These are phyloP conservation scores for Rubus idaeus DNA, from an alignment of 306 rosid species.

Conservation along the genomic window DNA sequence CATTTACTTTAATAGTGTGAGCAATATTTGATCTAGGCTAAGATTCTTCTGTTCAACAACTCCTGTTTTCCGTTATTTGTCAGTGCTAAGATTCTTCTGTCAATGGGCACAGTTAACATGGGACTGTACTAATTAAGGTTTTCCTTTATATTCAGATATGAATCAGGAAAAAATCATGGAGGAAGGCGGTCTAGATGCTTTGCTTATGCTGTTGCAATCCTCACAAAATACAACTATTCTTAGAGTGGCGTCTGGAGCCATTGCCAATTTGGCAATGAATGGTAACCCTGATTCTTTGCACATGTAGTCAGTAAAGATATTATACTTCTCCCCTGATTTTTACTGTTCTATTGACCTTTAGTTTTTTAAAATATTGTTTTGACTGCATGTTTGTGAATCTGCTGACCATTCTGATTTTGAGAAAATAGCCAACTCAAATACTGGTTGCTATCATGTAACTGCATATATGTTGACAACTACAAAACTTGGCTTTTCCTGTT, in stretches of 20 bases:
- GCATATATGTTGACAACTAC: background rate
- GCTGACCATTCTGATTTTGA: background rate
- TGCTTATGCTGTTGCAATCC: conserved; percentile 54
- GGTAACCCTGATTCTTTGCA: conserved; percentile 40
- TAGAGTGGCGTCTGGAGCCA: conserved; percentile 71
- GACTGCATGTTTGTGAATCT: background rate
- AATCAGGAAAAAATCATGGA: conserved; percentile 68
- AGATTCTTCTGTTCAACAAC: background rate
- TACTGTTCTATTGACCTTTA: background rate
- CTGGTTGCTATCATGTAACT: background rate
- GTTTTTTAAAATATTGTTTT: background rate
- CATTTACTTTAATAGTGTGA: background rate
- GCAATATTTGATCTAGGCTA: background rate
- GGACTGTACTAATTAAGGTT: background rate
- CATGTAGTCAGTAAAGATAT: background rate
- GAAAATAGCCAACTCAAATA: background rate
- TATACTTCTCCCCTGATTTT: background rate
- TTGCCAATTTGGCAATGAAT: conserved; percentile 77
- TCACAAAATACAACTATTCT: conserved; percentile 60
- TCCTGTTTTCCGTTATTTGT: background rate
- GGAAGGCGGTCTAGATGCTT: conserved; percentile 68
- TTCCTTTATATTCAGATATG: conserved; percentile 41
- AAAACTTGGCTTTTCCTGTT: background rate
- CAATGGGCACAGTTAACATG: background rate
- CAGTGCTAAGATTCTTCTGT: background rate